Percentiles rank a stretch among this genome's conserved stretches.
phyloP scores from a whole-genome alignment of 805 yeast species.

The Suhomyces xylopsoci region DNA sequence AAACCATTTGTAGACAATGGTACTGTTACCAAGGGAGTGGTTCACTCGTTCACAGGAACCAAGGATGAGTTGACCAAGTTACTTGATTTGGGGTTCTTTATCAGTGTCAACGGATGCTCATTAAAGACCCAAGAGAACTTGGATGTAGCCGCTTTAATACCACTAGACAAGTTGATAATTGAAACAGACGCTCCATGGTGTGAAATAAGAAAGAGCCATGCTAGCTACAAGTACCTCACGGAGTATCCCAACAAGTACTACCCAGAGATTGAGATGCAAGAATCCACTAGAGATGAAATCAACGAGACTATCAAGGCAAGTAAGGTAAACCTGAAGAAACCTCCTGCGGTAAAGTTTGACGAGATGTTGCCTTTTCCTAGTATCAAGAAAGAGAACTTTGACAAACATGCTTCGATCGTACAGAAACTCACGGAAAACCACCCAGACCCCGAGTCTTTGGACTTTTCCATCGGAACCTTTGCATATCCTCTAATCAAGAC shows the following conservation, averaged over 20 bases:
- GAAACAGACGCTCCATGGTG: slow-evolving; percentile 99
- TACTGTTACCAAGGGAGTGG: slow-evolving; percentile 49
- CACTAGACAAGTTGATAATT: slow-evolving; percentile 65
- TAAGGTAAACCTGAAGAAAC: not conserved
- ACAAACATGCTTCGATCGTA: slow-evolving; percentile 24
- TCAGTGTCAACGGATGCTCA: slow-evolving; percentile 93
- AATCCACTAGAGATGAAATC: slow-evolving; percentile 1
- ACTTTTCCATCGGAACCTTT: slow-evolving; percentile 20
- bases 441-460: slow-evolving; percentile 7
- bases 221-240: slow-evolving; percentile 58
- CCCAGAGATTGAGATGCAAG: slow-evolving; percentile 31
- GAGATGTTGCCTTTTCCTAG: slow-evolving; percentile 59
- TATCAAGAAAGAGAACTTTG: slow-evolving; percentile 62
- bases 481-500: slow-evolving; percentile 62
- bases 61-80: slow-evolving; percentile 56
- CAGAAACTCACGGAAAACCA: slow-evolving; percentile 7
- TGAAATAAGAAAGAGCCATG: slow-evolving; percentile 82
- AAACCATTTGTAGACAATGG: slow-evolving; percentile 56
- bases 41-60: slow-evolving; percentile 93
- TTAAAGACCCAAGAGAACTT: slow-evolving; percentile 74
- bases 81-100: slow-evolving; percentile 57
- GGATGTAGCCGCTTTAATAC: slow-evolving; percentile 62
- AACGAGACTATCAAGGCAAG: not conserved
- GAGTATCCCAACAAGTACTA: slow-evolving; percentile 56
- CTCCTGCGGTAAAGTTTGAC: slow-evolving; percentile 30